phyloP scores from a whole-genome alignment of 1,284 basidiomycete genomes.

The Cryptococcus sp. region DNA sequence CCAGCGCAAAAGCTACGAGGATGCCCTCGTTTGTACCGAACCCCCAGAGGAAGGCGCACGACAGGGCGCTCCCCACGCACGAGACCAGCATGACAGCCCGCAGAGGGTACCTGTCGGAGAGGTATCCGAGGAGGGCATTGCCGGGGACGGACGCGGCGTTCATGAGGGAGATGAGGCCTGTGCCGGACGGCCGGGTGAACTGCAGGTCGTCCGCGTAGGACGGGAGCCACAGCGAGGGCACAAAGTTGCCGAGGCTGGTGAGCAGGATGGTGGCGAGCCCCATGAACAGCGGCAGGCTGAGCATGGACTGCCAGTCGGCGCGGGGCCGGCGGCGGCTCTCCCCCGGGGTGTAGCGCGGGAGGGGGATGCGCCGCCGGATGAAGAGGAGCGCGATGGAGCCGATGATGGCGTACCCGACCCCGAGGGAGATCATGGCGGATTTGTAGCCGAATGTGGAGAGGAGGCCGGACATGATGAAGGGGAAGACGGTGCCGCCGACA shows the following conservation, averaged over 20 bases:
- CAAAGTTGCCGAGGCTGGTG: constrained; percentile 47
- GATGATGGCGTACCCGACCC: constrained; percentile 34
- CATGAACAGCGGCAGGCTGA: constrained; percentile 28
- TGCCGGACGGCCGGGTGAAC: constrained; percentile 38
- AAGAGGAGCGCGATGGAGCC: constrained; percentile 37
- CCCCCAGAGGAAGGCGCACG: constrained; percentile 49
- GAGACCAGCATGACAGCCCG: constrained; percentile 36
- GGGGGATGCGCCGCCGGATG: constrained; percentile 44
- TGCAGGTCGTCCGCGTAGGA: constrained; percentile 41
- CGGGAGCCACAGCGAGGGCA: constrained; percentile 47
- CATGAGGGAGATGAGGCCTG: constrained; percentile 44
- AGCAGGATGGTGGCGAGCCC: constrained; percentile 37
- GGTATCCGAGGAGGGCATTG: constrained; percentile 40
- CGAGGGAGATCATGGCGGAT: constrained; percentile 43
- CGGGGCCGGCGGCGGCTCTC: constrained; percentile 4
- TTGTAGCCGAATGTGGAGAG: constrained; percentile 45
- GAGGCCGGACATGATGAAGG: constrained; percentile 41
- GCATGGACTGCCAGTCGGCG: constrained; percentile 32
- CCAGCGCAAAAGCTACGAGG: constrained; percentile 32
- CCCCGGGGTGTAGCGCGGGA: constrained; percentile 14
- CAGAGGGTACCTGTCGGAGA: constrained; percentile 42
- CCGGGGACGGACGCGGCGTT: constrained; percentile 48
- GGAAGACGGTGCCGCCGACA: constrained; percentile 45
- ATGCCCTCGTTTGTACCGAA: constrained; percentile 36
- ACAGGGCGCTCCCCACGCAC: constrained; percentile 34